These are phyloP conservation scores for Cicer judaicum DNA, from an alignment of 306 rosid species.

Conservation along the genomic window DNA sequence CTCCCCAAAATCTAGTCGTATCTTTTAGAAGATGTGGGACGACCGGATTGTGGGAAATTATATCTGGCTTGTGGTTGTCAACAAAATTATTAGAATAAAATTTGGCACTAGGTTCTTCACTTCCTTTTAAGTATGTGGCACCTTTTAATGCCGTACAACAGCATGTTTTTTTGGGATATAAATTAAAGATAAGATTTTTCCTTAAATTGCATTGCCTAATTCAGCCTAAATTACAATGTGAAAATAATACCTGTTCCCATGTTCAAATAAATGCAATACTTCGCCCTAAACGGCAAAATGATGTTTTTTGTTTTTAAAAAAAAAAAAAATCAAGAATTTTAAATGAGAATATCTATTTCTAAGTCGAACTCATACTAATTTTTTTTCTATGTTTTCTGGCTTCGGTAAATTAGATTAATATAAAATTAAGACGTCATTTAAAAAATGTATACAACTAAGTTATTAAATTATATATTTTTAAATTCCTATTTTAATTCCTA, in stretches of 20 bases:
- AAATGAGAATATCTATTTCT: not conserved
- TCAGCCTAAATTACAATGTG: constrained; percentile 1
- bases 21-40: constrained; percentile 40
- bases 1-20: constrained; percentile 41
- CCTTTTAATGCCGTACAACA: not conserved
- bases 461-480: too few relatives aligned
- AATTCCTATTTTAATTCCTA: too few relatives aligned
- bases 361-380: not conserved
- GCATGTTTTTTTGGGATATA: not conserved
- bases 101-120: constrained; percentile 36
- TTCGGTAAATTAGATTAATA: not conserved
- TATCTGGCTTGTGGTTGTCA: not conserved
- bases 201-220: constrained; percentile 37
- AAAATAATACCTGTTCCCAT: not conserved
- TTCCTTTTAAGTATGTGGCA: constrained; percentile 49
- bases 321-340: not conserved
- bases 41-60: constrained; percentile 11
- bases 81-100: constrained; percentile 22
- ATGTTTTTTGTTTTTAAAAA: not conserved
- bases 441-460: not conserved
- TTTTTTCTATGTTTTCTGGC: not conserved
- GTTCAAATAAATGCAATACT: constrained; percentile 23
- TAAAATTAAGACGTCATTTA: not conserved
- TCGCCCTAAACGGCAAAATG: constrained; percentile 28
- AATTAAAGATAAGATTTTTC: constrained; percentile 35